Evolutionary conservation across 306 rosid species (phyloP).

Genomic region (Elaeagnus macrophylla): DNA sequence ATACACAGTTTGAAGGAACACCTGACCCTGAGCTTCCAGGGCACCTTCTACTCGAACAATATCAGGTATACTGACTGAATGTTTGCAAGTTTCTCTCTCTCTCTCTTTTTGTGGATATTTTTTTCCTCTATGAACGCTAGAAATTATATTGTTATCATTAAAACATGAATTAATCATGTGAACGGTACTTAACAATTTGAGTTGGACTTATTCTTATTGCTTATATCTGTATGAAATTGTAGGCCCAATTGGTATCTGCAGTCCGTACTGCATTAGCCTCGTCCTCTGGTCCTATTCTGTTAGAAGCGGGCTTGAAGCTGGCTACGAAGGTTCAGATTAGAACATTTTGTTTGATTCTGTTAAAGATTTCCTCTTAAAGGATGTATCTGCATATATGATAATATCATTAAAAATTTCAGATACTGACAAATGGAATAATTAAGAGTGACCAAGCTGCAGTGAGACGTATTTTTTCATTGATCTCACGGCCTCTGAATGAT

Average conservation of each 20-base stretch:
- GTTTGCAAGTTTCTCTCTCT: not conserved
- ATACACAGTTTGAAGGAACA: conserved; percentile 60
- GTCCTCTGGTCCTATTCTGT: conserved; percentile 75
- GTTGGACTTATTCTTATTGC: conserved; percentile 23
- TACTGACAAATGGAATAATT: conserved; percentile 86
- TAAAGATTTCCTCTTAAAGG: conserved; percentile 9
- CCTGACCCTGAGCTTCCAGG: conserved; percentile 96
- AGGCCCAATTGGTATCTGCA: conserved; percentile 98
- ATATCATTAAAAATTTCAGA: conserved; percentile 40
- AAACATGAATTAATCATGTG: not conserved
- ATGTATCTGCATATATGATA: conserved; percentile 4
- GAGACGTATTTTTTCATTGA: conserved; percentile 79
- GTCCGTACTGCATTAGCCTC: conserved; percentile 89
- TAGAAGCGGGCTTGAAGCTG: conserved; percentile 93
- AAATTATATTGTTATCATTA: not conserved
- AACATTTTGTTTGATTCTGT: conserved; percentile 10
- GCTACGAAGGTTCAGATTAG: conserved; percentile 73
- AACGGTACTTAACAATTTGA: conserved; percentile 8
- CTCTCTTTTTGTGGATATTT: not conserved
- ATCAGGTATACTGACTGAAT: conserved; percentile 51
- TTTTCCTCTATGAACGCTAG: not conserved
- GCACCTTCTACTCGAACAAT: conserved; percentile 87
- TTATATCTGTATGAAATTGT: conserved; percentile 22
- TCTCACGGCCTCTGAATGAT: conserved; percentile 79
- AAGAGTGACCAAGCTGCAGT: conserved; percentile 85